Percentiles rank a stretch among this genome's conserved stretches.
These are phyloP conservation scores for Saccharomycopsis lassenensis DNA, from an alignment of 805 yeast genomes.

Conservation along the genomic window DNA sequence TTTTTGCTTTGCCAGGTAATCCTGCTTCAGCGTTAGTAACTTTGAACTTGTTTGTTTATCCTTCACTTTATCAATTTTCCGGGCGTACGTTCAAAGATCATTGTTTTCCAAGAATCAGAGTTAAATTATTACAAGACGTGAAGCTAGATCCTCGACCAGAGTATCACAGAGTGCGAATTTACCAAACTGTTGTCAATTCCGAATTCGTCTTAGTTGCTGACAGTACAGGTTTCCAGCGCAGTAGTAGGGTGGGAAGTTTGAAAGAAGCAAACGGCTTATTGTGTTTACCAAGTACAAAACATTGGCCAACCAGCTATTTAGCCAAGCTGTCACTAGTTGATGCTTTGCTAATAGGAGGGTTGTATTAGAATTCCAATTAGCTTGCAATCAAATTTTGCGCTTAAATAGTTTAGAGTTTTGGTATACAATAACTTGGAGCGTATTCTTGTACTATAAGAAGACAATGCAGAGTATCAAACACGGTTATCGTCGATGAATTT, in stretches of 20 bases:
- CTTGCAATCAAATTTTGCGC: neutral
- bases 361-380: neutral
- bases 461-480: no score
- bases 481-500: neutral
- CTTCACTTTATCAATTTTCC: constrained; percentile 30
- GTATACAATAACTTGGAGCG: neutral
- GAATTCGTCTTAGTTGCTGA: constrained; percentile 30
- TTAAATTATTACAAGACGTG: constrained; percentile 24
- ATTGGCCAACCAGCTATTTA: constrained; percentile 9
- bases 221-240: constrained; percentile 41
- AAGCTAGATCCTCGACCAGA: constrained; percentile 41
- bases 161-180: constrained; percentile 34
- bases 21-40: constrained; percentile 46
- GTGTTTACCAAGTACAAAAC: constrained; percentile 29
- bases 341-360: constrained; percentile 22
- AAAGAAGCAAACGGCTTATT: constrained; percentile 36
- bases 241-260: constrained; percentile 38
- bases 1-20: constrained; percentile 46
- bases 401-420: no score
- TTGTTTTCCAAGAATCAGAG: constrained; percentile 25
- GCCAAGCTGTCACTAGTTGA: constrained; percentile 21
- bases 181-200: constrained; percentile 19
- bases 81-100: constrained; percentile 22
- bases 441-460: neutral
- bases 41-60: constrained; percentile 35